These are phyloP conservation scores for Schizosaccharomyces osmophilus DNA, from an alignment of 805 yeast genomes.

Conservation along the genomic window DNA sequence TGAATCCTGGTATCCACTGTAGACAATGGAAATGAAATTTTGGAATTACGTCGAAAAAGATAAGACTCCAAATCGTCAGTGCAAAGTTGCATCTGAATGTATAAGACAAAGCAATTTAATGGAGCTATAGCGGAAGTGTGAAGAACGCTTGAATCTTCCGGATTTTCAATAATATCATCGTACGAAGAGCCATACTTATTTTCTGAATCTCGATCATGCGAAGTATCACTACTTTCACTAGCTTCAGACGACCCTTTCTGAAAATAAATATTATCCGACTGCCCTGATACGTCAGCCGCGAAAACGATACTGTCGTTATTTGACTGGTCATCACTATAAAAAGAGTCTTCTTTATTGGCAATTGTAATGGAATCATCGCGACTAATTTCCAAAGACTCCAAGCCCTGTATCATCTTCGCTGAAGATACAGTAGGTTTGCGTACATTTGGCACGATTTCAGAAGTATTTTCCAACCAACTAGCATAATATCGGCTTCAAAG, in stretches of 20 bases:
- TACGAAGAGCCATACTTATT: neutral
- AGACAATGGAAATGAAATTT: neutral
- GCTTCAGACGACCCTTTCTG: no score
- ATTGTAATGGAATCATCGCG: no score
- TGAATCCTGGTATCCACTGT: neutral
- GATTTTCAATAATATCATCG: neutral
- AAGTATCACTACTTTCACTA: no score
- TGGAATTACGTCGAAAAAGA: conserved; percentile 12
- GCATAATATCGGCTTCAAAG: neutral
- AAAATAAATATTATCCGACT: no score
- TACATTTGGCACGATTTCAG: neutral
- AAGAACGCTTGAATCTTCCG: neutral
- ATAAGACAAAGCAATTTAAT: conserved; percentile 31
- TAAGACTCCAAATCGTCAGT: conserved; percentile 70
- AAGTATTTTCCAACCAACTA: conserved; percentile 1
- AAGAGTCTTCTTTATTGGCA: no score
- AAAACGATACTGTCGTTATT: no score
- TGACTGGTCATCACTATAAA: no score
- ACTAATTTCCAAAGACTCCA: neutral
- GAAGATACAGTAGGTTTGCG: no score
- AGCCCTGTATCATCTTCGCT: neutral
- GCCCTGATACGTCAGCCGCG: no score
- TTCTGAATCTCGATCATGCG: no score
- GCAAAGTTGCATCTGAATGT: conserved; percentile 96
- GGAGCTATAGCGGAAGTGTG: neutral